Evolutionary conservation across 1,284 basidiomycete species (phyloP).

Genomic region (Chiua sp.): DNA sequence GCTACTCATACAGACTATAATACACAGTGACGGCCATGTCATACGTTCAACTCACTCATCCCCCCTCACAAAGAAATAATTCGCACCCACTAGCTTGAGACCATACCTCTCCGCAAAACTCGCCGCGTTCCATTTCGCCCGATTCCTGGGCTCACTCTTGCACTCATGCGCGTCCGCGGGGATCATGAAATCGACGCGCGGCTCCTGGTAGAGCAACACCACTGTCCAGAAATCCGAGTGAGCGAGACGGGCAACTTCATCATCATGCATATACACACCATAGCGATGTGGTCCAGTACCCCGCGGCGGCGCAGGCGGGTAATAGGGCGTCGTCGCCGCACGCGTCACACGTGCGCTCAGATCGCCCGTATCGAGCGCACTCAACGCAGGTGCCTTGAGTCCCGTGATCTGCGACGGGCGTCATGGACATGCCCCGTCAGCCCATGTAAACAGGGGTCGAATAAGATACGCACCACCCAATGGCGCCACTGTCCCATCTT

Average conservation of each 20-base stretch:
- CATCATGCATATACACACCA: slow-evolving; percentile 42
- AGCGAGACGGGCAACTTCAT: not conserved
- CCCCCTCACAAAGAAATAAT: slow-evolving; percentile 50
- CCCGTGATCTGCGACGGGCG: slow-evolving; percentile 63
- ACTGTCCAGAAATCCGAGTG: slow-evolving; percentile 29
- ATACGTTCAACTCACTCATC: slow-evolving; percentile 13
- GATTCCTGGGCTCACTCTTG: slow-evolving; percentile 48
- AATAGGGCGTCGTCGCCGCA: slow-evolving; percentile 59
- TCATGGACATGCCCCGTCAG: not conserved
- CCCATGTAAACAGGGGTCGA: not conserved
- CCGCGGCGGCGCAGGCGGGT: slow-evolving; percentile 60
- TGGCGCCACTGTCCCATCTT: slow-evolving; percentile 66
- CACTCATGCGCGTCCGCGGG: slow-evolving; percentile 53
- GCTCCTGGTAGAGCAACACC: slow-evolving; percentile 68
- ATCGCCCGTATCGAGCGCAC: slow-evolving; percentile 38
- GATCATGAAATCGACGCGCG: slow-evolving; percentile 46
- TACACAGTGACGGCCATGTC: no score
- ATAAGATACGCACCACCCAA: slow-evolving; percentile 58
- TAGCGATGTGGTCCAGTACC: slow-evolving; percentile 65
- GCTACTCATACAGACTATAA: not conserved
- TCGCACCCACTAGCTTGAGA: slow-evolving; percentile 63
- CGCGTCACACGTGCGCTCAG: slow-evolving; percentile 50
- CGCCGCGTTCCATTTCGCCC: slow-evolving; percentile 59
- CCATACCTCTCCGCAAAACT: slow-evolving; percentile 57
- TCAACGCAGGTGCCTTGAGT: slow-evolving; percentile 49